A percentile compares a stretch with the other conserved stretches of the same genome.
These are phyloP conservation scores for Globisporangium irregulare DNA, from an alignment of 352 stramenopile species.

Conservation along the genomic window DNA sequence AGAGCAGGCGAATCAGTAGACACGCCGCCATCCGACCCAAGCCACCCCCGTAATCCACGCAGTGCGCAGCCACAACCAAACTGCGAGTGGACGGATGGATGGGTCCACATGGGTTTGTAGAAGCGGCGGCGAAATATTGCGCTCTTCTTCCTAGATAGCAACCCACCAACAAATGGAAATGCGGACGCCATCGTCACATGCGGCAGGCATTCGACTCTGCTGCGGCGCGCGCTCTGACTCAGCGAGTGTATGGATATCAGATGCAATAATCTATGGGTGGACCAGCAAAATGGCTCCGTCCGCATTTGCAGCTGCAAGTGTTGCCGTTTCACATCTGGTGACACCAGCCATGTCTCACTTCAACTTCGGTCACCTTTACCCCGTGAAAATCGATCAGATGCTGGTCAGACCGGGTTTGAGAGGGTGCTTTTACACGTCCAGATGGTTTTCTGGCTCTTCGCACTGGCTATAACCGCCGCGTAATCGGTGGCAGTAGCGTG, in stretches of 20 bases:
- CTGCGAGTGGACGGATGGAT: not conserved
- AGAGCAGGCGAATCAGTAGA: not conserved
- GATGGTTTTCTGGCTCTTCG: slow-evolving; percentile 12
- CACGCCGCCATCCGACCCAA: not conserved
- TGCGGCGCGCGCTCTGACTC: not conserved
- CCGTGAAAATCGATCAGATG: not conserved
- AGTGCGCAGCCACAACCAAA: not conserved
- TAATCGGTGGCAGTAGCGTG: slow-evolving; percentile 14
- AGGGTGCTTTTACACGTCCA: not conserved
- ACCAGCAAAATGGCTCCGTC: not conserved
- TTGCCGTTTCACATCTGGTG: slow-evolving; percentile 3
- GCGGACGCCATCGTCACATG: slow-evolving; percentile 25
- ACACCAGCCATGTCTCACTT: slow-evolving; percentile 7
- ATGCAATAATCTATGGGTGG: not conserved
- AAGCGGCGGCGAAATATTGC: not conserved
- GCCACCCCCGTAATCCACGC: not conserved
- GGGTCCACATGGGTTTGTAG: not conserved
- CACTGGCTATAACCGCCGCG: slow-evolving; percentile 11
- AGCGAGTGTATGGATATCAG: not conserved
- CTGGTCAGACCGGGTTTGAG: not conserved
- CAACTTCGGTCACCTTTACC: not conserved
- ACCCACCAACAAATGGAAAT: slow-evolving; percentile 37
- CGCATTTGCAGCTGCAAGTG: not conserved
- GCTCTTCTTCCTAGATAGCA: not conserved
- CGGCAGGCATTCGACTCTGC: not conserved